Percentiles rank a stretch among this genome's conserved stretches.
Evolutionary conservation across 1,284 basidiomycete species (phyloP).

Genomic region (Ganoderma sinense): DNA sequence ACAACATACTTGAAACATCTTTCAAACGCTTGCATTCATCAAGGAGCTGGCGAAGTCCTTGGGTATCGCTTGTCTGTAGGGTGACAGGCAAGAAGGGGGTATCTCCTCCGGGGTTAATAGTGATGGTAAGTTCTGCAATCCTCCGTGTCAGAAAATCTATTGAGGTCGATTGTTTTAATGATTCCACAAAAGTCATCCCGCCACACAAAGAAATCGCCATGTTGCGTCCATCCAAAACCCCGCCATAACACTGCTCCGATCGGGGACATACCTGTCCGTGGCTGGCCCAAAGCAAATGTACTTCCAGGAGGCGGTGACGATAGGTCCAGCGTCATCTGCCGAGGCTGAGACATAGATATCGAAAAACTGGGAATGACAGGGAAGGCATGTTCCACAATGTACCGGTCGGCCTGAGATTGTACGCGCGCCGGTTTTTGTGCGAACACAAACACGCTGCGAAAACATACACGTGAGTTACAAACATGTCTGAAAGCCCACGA

Average conservation of each 20-base stretch:
- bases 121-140: constrained; percentile 50
- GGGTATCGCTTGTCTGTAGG: constrained; percentile 55
- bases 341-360: constrained; percentile 60
- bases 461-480: constrained; percentile 7
- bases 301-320: constrained; percentile 23
- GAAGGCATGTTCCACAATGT: constrained; percentile 51
- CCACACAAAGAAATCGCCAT: background rate
- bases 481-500: background rate
- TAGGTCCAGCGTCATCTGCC: constrained; percentile 34
- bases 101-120: constrained; percentile 51
- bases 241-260: background rate
- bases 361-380: constrained; percentile 61
- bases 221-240: background rate
- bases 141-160: background rate
- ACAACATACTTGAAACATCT: constrained; percentile 44
- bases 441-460: constrained; percentile 45
- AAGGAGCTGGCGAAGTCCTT: constrained; percentile 51
- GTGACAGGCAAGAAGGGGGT: constrained; percentile 40
- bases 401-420: constrained; percentile 20
- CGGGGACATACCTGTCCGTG: constrained; percentile 35
- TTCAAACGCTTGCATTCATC: constrained; percentile 59
- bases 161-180: too few relatives aligned
- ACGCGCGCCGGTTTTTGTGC: constrained; percentile 40
- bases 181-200: background rate
- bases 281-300: constrained; percentile 27